Evolutionary conservation across 345 rosid genomes (phyloP).

Genomic region (Barbarea vulgaris): DNA sequence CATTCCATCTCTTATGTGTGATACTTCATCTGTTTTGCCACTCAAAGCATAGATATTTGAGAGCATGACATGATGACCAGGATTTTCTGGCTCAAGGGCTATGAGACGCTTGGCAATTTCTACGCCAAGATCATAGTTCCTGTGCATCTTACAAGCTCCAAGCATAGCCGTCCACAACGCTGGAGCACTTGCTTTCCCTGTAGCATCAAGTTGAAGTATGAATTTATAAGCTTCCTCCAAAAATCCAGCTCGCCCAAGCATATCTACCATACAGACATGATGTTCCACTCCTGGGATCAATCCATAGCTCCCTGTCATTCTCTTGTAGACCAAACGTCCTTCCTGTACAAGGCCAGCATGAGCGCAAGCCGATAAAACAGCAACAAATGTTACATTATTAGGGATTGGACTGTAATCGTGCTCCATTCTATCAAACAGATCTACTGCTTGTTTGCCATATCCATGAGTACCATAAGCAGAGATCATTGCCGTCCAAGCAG

Average conservation of each 20-base stretch:
- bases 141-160: constrained; percentile 96
- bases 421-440: constrained; percentile 60
- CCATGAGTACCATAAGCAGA: constrained; percentile 87
- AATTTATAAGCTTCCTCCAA: constrained; percentile 63
- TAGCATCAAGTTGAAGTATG: constrained; percentile 46
- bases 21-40: constrained; percentile 70
- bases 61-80: constrained; percentile 86
- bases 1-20: constrained; percentile 67
- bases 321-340: constrained; percentile 54
- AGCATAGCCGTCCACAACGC: constrained; percentile 95
- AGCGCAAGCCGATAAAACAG: constrained; percentile 81
- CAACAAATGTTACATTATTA: constrained; percentile 71
- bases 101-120: constrained; percentile 73
- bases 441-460: constrained; percentile 58
- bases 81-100: constrained; percentile 73
- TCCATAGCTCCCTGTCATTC: constrained; percentile 53
- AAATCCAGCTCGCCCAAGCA: constrained; percentile 86
- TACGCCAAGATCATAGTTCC: constrained; percentile 71
- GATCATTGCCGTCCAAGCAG: constrained; percentile 91
- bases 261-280: constrained; percentile 78
- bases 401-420: constrained; percentile 44
- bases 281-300: constrained; percentile 72
- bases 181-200: constrained; percentile 51
- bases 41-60: constrained; percentile 81
- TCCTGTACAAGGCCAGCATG: constrained; percentile 71